Evolutionary conservation across 208 protist genomes (phyloP).

Genomic region (Cochliopodium minus): DNA sequence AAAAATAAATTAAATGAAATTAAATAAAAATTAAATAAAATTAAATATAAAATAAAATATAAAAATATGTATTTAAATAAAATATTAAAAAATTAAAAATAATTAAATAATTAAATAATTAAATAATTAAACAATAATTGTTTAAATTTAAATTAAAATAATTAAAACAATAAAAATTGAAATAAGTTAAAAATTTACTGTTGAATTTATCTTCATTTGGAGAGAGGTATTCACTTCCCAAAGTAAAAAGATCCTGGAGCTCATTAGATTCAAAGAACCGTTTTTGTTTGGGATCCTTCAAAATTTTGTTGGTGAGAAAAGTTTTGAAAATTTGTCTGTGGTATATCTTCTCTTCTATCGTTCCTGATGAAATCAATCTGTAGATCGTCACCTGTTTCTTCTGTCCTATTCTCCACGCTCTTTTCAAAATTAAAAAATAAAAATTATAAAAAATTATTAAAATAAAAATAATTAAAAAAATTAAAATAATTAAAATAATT

Average conservation of each 20-base stretch:
- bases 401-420: conserved; percentile 92
- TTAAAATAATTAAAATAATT: conserved; percentile 2
- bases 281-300: conserved; percentile 75
- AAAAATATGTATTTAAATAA: too few species aligned
- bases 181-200: neutral
- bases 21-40: too few species aligned
- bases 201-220: conserved; percentile 4
- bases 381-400: conserved; percentile 77
- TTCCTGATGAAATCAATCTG: conserved; percentile 82
- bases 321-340: conserved; percentile 71
- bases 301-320: conserved; percentile 70
- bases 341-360: conserved; percentile 96
- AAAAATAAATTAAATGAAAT: too few species aligned
- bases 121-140: neutral
- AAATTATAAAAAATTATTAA: too few species aligned
- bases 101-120: neutral
- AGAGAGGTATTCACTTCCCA: conserved; percentile 46
- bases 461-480: conserved; percentile 11
- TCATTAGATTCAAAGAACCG: conserved; percentile 70
- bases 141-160: too few species aligned
- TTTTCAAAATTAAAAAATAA: too few species aligned
- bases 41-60: too few species aligned
- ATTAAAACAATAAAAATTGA: too few species aligned
- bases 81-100: too few species aligned
- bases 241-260: conserved; percentile 63